Evolutionary conservation across 2,329 filamentous ascomycete genomes (phyloP).

Genomic region (Scytalidium lignicola): DNA sequence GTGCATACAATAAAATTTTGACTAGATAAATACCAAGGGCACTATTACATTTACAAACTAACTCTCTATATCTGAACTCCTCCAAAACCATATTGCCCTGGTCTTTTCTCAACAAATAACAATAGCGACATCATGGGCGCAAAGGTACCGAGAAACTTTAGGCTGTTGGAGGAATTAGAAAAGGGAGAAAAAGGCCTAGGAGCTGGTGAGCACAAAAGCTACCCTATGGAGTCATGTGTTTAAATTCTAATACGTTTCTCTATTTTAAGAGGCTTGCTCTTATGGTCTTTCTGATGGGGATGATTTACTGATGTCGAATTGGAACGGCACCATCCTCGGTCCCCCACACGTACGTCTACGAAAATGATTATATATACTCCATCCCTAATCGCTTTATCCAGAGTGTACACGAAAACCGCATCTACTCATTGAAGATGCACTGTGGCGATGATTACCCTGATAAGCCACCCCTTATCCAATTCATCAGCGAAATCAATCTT

Average conservation of each 20-base stretch:
- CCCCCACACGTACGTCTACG: constrained; percentile 76
- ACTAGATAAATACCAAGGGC: too few relatives aligned
- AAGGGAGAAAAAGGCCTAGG: constrained; percentile 98
- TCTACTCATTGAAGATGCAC: constrained; percentile 97
- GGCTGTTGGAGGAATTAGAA: constrained; percentile 93
- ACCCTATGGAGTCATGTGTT: constrained; percentile 1
- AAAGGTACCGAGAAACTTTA: constrained; percentile 92
- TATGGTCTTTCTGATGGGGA: constrained; percentile 93
- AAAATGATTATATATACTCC: background rate
- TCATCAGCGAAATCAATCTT: constrained; percentile 93
- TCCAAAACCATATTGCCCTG: background rate
- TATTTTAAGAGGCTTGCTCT: constrained; percentile 76
- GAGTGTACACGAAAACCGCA: constrained; percentile 97
- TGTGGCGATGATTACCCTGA: constrained; percentile 89
- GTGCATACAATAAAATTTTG: background rate
- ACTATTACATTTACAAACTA: too few relatives aligned
- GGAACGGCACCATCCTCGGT: constrained; percentile 96
- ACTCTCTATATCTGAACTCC: too few relatives aligned
- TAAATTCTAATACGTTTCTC: constrained; percentile 7
- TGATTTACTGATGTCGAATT: constrained; percentile 95
- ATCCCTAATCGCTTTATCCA: constrained; percentile 30
- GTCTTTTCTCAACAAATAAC: background rate
- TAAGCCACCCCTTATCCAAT: constrained; percentile 81
- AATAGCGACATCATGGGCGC: constrained; percentile 36
- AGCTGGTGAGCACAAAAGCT: constrained; percentile 55